A percentile compares a stretch with the other conserved stretches of the same genome.
Conservation (phyloP, 2,329 filamentous ascomycete species). For the Teratosphaeria zuluensis region DNA sequence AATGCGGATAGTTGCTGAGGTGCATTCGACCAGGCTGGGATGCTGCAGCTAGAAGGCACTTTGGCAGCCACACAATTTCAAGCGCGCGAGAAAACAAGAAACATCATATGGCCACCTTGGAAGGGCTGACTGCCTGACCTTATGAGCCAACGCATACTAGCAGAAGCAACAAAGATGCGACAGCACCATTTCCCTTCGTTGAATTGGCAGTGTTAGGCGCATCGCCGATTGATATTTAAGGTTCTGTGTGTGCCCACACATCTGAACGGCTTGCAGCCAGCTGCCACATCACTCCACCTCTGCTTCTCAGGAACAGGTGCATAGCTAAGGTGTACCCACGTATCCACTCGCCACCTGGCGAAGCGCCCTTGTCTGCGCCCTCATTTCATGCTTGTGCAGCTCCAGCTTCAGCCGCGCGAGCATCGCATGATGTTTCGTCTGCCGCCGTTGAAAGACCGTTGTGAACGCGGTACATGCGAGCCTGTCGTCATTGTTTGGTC, state of each 20-base stretch:
- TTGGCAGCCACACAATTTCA: background rate
- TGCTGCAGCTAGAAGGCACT: background rate
- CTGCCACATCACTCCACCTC: background rate
- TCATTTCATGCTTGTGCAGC: conserved; percentile 21
- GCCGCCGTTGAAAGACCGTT: conserved; percentile 57
- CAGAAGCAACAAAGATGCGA: background rate
- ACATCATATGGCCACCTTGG: background rate
- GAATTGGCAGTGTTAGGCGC: background rate
- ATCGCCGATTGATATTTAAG: background rate
- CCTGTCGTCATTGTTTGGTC: conserved; percentile 31
- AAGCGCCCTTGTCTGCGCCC: conserved; percentile 24
- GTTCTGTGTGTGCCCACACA: background rate
- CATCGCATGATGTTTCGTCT: conserved; percentile 56
- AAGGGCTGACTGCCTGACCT: background rate
- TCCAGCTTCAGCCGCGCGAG: conserved; percentile 55
- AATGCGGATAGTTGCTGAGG: background rate
- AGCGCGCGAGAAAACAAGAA: background rate
- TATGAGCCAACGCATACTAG: background rate
- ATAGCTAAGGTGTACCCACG: background rate
- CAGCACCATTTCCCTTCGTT: background rate
- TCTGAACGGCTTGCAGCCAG: no score
- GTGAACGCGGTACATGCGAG: conserved; percentile 62
- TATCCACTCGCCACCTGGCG: conserved; percentile 8
- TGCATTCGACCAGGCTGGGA: background rate
- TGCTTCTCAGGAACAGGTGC: background rate